Evolutionary conservation across 1,284 basidiomycete species (phyloP), one percentile per base, ranked within the genome.

Genomic region (Ustilago lituana): DNA sequence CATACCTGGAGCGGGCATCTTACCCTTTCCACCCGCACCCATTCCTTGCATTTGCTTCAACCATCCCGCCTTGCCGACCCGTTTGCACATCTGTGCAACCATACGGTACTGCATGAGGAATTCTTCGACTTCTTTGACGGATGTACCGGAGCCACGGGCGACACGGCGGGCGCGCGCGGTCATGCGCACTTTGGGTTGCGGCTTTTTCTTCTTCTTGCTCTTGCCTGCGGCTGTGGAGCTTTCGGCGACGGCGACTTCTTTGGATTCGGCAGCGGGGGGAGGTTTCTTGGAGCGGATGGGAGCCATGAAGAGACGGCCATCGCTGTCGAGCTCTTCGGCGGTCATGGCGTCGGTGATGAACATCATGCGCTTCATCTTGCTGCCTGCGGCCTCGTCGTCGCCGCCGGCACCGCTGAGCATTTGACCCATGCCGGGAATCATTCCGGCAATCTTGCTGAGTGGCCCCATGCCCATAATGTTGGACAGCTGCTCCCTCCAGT

Each of bases 401-500:
- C 76, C 81, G 7, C 73, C 76, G 8, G 50, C 63, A n/a, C 71
- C 76, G 36, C 80, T 79, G 55, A 98, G 86, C 81, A 98, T 86
- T 36, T 93, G 92, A 69, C 91, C 90, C 75, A 99, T 88, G 27
- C 95, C 95, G 3, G 95, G 95, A 63, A 99, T 98, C 94, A 98
- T 98, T 19, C 92, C 94, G 14, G 95, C 94, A 75, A 99, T 94
- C 85, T 98, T 98, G 77, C 91, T 93, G 56, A 99, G 88, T 5
- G 95, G 94, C 22, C 95, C 95, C 96, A 99, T 97, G 80, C 91
- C 92, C 94, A 97, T 97, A 71, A 99, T 91, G 78, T 93, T 97
- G 65, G 90, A 89, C 57, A 99, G 90, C 83, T 99, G 95, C 84
- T 98, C 96, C 81, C 92, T 87, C 93, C 96, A 96, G 83, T 98